Conservation (phyloP, 495 filamentous ascomycete genomes). For the Penicillium angulare region DNA sequence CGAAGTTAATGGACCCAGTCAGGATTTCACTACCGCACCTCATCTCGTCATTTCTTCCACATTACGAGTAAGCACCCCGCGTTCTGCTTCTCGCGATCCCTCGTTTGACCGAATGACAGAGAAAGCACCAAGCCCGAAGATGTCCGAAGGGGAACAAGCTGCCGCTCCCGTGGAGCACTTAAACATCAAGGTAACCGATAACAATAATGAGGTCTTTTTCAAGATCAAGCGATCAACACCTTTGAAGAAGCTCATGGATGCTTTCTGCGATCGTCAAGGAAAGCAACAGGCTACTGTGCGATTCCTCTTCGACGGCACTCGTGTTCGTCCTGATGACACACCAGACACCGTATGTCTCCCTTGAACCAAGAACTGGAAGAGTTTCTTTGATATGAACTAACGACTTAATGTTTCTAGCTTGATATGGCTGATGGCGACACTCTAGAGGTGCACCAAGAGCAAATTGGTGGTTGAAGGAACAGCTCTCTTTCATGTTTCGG, state of each 20-base stretch:
- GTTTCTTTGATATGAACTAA: not conserved
- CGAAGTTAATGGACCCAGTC: no score
- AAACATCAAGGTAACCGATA: conserved; percentile 99
- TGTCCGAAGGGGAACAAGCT: conserved; percentile 41
- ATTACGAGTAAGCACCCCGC: conserved; percentile 3
- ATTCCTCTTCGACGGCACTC: conserved; percentile 92
- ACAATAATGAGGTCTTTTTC: conserved; percentile 99
- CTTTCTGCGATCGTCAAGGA: conserved; percentile 95
- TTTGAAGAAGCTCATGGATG: conserved; percentile 97
- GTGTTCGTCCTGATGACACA: conserved; percentile 84
- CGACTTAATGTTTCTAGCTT: conserved; percentile 53
- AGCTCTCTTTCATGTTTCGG: conserved; percentile 7
- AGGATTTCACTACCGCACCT: not conserved
- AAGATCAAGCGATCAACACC: conserved; percentile 98
- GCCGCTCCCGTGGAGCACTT: conserved; percentile 75
- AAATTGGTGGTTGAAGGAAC: conserved; percentile 70
- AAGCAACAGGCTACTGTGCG: conserved; percentile 81
- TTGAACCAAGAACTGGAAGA: not conserved
- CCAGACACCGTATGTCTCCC: conserved; percentile 78
- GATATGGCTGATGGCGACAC: conserved; percentile 98
- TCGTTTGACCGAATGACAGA: not conserved
- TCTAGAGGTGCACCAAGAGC: conserved; percentile 97
- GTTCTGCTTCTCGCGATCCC: not conserved
- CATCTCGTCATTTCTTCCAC: not conserved
- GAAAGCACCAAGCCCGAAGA: not conserved